These are phyloP conservation scores for Massarina eburnea DNA, from an alignment of 2,329 filamentous ascomycete species.

Conservation along the genomic window DNA sequence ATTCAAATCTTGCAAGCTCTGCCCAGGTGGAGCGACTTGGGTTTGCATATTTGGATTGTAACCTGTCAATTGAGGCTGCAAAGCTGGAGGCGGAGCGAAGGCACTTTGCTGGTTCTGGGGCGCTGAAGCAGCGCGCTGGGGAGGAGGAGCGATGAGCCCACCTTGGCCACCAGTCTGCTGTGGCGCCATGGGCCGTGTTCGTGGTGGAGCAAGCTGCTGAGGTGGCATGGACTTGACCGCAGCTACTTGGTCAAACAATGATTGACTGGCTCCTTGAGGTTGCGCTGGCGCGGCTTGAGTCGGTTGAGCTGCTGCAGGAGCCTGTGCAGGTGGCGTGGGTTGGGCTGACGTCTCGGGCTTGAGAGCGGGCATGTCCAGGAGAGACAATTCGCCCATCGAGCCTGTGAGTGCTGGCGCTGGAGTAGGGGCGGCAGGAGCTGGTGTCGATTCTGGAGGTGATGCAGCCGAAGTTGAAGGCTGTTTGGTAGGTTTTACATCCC, in stretches of 20 bases:
- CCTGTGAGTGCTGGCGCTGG: conserved; percentile 55
- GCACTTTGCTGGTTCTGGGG: conserved; percentile 75
- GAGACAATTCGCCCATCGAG: conserved; percentile 68
- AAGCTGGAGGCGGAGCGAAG: conserved; percentile 70
- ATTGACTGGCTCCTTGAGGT: conserved; percentile 49
- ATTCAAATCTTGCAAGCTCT: conserved; percentile 71
- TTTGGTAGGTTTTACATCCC: conserved; percentile 87
- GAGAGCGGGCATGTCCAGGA: conserved; percentile 55
- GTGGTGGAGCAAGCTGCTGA: conserved; percentile 45
- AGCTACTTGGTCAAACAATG: conserved; percentile 40
- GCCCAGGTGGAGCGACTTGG: conserved; percentile 70
- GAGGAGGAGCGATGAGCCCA: conserved; percentile 74
- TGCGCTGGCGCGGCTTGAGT: conserved; percentile 39
- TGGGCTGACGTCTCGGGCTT: conserved; percentile 45
- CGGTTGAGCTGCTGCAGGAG: conserved; percentile 44
- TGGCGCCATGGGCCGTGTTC: conserved; percentile 73
- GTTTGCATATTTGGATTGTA: conserved; percentile 57
- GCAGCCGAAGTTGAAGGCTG: conserved; percentile 49
- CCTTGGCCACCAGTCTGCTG: conserved; percentile 58
- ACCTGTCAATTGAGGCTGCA: conserved; percentile 86
- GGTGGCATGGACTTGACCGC: conserved; percentile 43
- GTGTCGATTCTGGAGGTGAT: conserved; percentile 43
- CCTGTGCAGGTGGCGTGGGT: conserved; percentile 43
- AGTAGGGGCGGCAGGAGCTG: conserved; percentile 43
- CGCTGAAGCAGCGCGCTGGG: conserved; percentile 80